Percentiles rank a stretch among this genome's conserved stretches.
phyloP scores from a whole-genome alignment of 768 basidiomycete genomes.

The Suillus subalutaceus region DNA sequence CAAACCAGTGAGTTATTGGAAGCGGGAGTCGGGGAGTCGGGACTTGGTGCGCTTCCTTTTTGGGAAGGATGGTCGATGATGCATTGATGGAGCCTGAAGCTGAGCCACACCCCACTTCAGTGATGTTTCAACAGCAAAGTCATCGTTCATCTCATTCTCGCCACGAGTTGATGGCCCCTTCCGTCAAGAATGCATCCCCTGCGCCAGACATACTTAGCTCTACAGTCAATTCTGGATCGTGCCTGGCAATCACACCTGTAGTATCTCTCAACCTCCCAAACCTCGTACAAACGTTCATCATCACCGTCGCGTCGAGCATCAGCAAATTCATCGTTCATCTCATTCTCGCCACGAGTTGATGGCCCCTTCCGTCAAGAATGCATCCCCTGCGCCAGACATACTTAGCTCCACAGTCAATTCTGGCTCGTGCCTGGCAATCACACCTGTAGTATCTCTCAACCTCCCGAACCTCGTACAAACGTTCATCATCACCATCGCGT shows the following conservation, averaged over 20 bases:
- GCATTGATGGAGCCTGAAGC: too few species aligned
- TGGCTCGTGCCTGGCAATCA: constrained; percentile 9
- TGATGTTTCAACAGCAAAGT: constrained; percentile 22
- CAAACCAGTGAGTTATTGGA: constrained; percentile 1
- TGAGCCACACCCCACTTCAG: neutral
- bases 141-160: constrained; percentile 14
- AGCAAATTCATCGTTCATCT: constrained; percentile 16
- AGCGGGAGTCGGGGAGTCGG: too few species aligned
- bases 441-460: constrained; percentile 60
- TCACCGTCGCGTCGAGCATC: constrained; percentile 74
- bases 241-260: constrained; percentile 24
- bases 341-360: neutral
- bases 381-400: constrained; percentile 19
- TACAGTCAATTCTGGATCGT: constrained; percentile 18
- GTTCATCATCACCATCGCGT: constrained; percentile 79
- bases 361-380: neutral
- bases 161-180: neutral
- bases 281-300: constrained; percentile 79
- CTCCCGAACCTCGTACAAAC: constrained; percentile 79
- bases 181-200: constrained; percentile 2
- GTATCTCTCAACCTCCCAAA: constrained; percentile 76
- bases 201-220: constrained; percentile 20
- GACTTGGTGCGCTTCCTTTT: too few species aligned
- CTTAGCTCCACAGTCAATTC: constrained; percentile 19
- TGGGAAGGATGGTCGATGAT: too few species aligned